Evolutionary conservation across 805 yeast genomes (phyloP).

Genomic region (Groenewaldozyma tartarivorans): DNA sequence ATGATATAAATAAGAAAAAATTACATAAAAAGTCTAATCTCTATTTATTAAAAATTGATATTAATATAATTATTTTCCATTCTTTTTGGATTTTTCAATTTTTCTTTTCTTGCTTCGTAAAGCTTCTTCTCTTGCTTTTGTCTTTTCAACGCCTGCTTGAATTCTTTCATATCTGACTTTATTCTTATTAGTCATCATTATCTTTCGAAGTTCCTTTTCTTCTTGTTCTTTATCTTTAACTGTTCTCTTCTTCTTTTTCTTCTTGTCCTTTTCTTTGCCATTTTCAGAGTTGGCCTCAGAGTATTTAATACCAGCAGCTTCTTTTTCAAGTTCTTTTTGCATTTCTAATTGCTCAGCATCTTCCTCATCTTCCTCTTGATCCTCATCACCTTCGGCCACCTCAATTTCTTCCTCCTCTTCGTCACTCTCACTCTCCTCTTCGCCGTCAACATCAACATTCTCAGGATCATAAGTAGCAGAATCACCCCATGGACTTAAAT

Average conservation of each 20-base stretch:
- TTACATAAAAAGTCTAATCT: not conserved
- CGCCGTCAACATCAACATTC: conserved; percentile 45
- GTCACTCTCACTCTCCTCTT: conserved; percentile 42
- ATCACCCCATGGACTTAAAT: conserved; percentile 98
- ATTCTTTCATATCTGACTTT: conserved; percentile 88
- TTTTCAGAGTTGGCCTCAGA: conserved; percentile 41
- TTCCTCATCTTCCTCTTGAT: conserved; percentile 45
- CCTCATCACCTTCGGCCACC: conserved; percentile 36
- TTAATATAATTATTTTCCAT: conserved; percentile 3
- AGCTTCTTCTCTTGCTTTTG: conserved; percentile 66
- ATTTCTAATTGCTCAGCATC: conserved; percentile 37
- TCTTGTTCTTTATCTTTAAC: conserved; percentile 49
- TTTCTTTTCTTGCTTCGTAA: conserved; percentile 54
- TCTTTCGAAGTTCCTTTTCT: conserved; percentile 86
- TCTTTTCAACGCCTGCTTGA: conserved; percentile 83
- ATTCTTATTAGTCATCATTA: conserved; percentile 97
- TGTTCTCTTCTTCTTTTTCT: conserved; percentile 28
- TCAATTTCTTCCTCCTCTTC: conserved; percentile 45
- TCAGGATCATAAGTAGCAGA: conserved; percentile 82
- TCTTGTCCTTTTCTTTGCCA: conserved; percentile 28
- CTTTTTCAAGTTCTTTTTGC: conserved; percentile 80
- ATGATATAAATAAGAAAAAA: not conserved
- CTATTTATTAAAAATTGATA: not conserved
- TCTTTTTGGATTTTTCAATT: conserved; percentile 23
- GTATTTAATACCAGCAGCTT: conserved; percentile 77